phyloP scores from a whole-genome alignment of 108 stramenopile genomes.

The Nitzschia inconspicua region DNA sequence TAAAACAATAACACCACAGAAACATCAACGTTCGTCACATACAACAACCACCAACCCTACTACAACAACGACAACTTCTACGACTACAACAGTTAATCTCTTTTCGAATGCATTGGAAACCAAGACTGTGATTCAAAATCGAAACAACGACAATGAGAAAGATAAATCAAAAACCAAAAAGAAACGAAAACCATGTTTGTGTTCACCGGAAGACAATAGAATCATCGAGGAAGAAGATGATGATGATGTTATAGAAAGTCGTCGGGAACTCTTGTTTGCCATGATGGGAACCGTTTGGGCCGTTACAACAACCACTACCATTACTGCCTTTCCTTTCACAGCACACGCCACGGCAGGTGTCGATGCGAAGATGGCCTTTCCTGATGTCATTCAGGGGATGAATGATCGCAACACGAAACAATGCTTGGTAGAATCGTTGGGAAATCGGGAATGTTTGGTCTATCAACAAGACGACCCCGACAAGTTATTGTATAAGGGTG shows the following conservation, averaged over 20 bases:
- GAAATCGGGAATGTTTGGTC: constrained; percentile 67
- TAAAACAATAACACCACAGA: too few species aligned
- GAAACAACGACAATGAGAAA: too few species aligned
- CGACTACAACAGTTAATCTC: too few species aligned
- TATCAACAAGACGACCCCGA: constrained; percentile 53
- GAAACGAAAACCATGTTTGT: not conserved
- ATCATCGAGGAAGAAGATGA: not conserved
- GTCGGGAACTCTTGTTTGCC: constrained; percentile 39
- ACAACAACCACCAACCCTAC: too few species aligned
- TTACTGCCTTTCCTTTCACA: constrained; percentile 3
- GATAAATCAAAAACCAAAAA: too few species aligned
- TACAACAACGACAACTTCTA: too few species aligned
- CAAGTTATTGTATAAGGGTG: constrained; percentile 60
- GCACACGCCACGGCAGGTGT: constrained; percentile 45
- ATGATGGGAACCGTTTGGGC: constrained; percentile 39
- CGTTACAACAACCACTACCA: not conserved
- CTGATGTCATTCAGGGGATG: constrained; percentile 50
- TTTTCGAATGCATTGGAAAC: not conserved
- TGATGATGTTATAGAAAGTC: constrained; percentile 22
- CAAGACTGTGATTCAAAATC: not conserved
- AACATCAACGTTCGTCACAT: too few species aligned
- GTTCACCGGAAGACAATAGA: constrained; percentile 4
- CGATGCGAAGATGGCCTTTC: constrained; percentile 67
- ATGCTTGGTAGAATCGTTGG: constrained; percentile 67
- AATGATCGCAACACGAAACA: constrained; percentile 51